A percentile compares a stretch with the other conserved stretches of the same genome.
phyloP scores from a whole-genome alignment of 305 asterid genomes.

The Fraxinus sp. region DNA sequence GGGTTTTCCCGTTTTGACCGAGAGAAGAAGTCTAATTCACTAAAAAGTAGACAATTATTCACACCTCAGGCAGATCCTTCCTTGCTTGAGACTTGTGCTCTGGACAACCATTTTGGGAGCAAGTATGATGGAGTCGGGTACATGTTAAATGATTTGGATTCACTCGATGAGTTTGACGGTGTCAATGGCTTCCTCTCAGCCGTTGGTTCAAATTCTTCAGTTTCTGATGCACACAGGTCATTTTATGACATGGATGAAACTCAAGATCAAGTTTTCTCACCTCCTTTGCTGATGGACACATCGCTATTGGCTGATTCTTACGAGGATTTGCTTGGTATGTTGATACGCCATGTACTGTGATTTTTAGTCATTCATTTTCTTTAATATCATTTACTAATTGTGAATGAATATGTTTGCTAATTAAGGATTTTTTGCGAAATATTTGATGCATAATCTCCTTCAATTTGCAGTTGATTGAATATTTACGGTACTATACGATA shows the following conservation, averaged over 20 bases:
- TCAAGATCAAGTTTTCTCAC: slow-evolving; percentile 88
- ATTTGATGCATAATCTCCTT: slow-evolving; percentile 12
- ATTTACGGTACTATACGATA: neutral
- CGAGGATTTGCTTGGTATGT: slow-evolving; percentile 88
- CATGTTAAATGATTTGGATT: slow-evolving; percentile 63
- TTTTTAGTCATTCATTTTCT: slow-evolving; percentile 16
- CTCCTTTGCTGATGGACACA: slow-evolving; percentile 85
- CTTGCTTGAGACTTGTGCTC: slow-evolving; percentile 45
- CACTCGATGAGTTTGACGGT: slow-evolving; percentile 73
- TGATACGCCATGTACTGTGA: slow-evolving; percentile 16
- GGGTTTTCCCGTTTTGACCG: slow-evolving; percentile 58
- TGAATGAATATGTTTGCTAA: slow-evolving; percentile 2
- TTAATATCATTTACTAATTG: slow-evolving; percentile 12
- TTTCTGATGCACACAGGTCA: slow-evolving; percentile 70
- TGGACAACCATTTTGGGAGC: slow-evolving; percentile 50
- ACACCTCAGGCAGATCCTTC: slow-evolving; percentile 65
- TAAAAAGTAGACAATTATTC: slow-evolving; percentile 53
- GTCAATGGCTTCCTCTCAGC: slow-evolving; percentile 71
- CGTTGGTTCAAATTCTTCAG: slow-evolving; percentile 70
- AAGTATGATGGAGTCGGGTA: slow-evolving; percentile 61
- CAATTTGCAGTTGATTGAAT: slow-evolving; percentile 7
- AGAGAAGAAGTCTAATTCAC: slow-evolving; percentile 52
- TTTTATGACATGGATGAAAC: slow-evolving; percentile 66
- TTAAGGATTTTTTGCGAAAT: slow-evolving; percentile 20
- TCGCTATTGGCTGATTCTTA: slow-evolving; percentile 72